Base-by-base conservation (phyloP, 768 basidiomycete genomes). In the Mycena galopus region DNA sequence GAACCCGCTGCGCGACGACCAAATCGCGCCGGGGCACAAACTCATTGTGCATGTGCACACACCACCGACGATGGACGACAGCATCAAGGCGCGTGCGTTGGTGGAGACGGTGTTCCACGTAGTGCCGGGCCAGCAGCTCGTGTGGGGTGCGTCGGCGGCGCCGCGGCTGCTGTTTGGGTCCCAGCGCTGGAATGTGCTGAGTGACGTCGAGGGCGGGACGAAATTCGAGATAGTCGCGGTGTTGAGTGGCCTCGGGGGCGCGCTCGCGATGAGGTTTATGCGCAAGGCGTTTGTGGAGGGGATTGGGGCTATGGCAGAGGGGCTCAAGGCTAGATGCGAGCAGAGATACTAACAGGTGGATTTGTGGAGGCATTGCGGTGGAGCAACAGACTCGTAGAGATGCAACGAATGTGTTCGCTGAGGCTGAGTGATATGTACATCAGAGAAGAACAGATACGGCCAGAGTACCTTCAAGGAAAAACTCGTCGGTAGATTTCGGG, bases 31-130 rank as follows among this genome's bases (percentile, higher is more conserved):
- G 27, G 72, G 72, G 0, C 23, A 64, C 47, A 55, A 30, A 14
- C 25, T 73, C 19, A 53, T 44, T n/a, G 32, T 73, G 3, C 64
- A 65, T 23, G 55, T 60, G 29, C 72, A 73, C 23, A 62, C 65
- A 5, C 67, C 72, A 21, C 66, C 66, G 10, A 35, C 67, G n/a
- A 63, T 73, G 66, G 67, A 73, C 56, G 56, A 63, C 62, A 73
- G 51, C 47, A 57, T 69, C 35, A 70, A 70, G 25, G 19, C 50
- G 53, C 72, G 72, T 17, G 32, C 50, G 39, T 37, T 73, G 61
- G 57, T 55, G 3, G 72, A 73, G 47, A 14, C 37, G 2, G 66
- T 73, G 3, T 23, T 50, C 29, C 60, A 69, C 35, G 63, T 73
- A 33, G 63, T 27, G 42, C 44, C 61, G 42, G 33, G 10, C 2